A percentile compares a stretch with the other conserved stretches of the same genome.
phyloP scores from a whole-genome alignment of 345 rosid genomes.

The Rhizophora apiculata region DNA sequence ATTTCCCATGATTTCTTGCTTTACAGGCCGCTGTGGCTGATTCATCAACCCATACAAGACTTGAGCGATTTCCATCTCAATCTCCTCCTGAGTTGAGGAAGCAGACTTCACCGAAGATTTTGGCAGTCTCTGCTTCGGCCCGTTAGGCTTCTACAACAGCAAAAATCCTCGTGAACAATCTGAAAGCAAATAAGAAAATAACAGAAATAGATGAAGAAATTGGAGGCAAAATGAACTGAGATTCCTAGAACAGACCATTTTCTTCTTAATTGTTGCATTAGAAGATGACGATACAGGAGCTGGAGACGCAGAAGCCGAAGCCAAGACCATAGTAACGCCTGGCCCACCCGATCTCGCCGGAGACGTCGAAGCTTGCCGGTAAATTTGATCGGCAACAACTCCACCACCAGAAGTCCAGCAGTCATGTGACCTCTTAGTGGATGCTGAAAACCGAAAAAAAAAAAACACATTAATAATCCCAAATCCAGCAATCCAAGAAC shows the following conservation, averaged over 20 bases:
- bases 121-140: conserved; percentile 73
- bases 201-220: no score
- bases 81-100: conserved; percentile 87
- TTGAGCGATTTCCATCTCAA: conserved; percentile 98
- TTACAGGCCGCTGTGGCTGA: conserved; percentile 65
- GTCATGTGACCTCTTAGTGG: conserved; percentile 92
- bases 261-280: conserved; percentile 68
- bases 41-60: conserved; percentile 89
- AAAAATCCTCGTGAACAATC: conserved; percentile 11
- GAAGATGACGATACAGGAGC: conserved; percentile 84
- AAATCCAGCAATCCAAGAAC: conserved; percentile 2
- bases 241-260: conserved; percentile 42
- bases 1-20: conserved; percentile 46
- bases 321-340: conserved; percentile 40
- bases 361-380: conserved; percentile 75
- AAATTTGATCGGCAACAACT: conserved; percentile 57
- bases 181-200: conserved; percentile 5
- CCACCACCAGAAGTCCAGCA: conserved; percentile 52
- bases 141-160: conserved; percentile 57
- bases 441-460: conserved; percentile 36
- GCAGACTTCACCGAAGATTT: conserved; percentile 61
- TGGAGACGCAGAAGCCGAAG: conserved; percentile 45
- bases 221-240: background rate
- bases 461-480: background rate
- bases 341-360: conserved; percentile 60